These are phyloP conservation scores for Allium cepa DNA, from an alignment of 106 monocot species.

Conservation along the genomic window DNA sequence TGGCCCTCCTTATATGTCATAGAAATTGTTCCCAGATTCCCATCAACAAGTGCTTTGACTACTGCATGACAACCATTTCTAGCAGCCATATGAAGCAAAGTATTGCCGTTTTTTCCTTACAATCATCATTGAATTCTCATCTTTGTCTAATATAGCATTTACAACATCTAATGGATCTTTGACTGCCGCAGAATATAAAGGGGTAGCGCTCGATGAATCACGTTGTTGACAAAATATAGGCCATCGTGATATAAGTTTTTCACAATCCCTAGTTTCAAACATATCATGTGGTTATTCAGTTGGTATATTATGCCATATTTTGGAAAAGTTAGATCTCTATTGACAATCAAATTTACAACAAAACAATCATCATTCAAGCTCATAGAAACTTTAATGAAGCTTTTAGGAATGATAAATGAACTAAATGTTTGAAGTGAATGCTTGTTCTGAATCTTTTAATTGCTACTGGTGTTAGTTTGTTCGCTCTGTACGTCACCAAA, in stretches of 20 bases:
- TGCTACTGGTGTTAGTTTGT: no score
- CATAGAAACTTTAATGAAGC: no score
- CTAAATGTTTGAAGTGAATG: no score
- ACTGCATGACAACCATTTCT: conserved; percentile 59
- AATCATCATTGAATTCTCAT: conserved; percentile 43
- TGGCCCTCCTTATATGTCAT: conserved; percentile 87
- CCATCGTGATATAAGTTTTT: conserved; percentile 68
- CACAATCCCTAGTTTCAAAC: conserved; percentile 43
- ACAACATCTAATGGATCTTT: conserved; percentile 78
- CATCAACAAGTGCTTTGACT: conserved; percentile 59
- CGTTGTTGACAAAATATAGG: conserved; percentile 60
- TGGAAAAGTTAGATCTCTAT: no score
- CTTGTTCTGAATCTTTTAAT: no score
- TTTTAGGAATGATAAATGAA: no score
- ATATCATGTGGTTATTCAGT: background rate
- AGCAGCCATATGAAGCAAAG: conserved; percentile 68
- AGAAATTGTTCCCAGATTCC: conserved; percentile 60
- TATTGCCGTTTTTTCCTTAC: conserved; percentile 95
- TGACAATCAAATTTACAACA: no score
- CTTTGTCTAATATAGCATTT: conserved; percentile 79
- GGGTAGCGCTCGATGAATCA: conserved; percentile 76
- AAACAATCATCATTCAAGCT: no score
- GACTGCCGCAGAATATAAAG: conserved; percentile 81
- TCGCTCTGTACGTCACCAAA: no score
- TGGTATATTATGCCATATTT: no score